These are phyloP conservation scores for Aphanomyces stellatus DNA, from an alignment of 352 stramenopile species.

Conservation along the genomic window DNA sequence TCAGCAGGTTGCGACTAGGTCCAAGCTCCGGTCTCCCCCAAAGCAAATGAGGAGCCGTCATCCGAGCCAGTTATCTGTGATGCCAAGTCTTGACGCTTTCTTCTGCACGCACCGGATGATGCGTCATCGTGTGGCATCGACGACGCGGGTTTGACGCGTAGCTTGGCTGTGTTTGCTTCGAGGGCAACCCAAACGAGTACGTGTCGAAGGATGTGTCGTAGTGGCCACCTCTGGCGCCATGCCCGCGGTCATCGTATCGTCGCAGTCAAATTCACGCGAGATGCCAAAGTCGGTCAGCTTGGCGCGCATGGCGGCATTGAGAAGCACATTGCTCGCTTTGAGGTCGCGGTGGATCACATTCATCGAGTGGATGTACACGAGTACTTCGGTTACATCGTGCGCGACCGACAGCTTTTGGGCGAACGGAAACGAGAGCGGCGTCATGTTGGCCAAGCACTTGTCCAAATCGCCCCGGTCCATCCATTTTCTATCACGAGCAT, in stretches of 20 bases:
- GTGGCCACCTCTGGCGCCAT: not conserved
- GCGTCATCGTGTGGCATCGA: too few species aligned
- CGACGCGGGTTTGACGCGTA: too few species aligned
- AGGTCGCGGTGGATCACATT: constrained; percentile 48
- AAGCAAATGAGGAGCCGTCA: too few species aligned
- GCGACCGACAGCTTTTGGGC: constrained; percentile 19
- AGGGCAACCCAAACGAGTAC: not conserved
- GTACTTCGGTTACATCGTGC: constrained; percentile 29
- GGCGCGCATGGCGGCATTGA: constrained; percentile 22
- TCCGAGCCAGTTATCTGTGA: too few species aligned
- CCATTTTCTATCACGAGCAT: not conserved
- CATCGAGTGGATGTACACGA: constrained; percentile 39
- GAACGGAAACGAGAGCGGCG: not conserved
- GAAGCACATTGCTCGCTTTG: constrained; percentile 48
- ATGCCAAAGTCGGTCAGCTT: constrained; percentile 16
- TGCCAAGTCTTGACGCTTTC: too few species aligned
- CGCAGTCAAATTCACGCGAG: not conserved
- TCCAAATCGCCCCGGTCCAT: constrained; percentile 2
- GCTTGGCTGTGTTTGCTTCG: too few species aligned
- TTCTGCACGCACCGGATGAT: too few species aligned
- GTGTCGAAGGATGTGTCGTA: not conserved
- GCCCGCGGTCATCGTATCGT: not conserved
- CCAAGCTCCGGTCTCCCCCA: too few species aligned
- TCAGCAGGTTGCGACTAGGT: too few species aligned
- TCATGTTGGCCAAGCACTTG: not conserved